A percentile compares a stretch with the other conserved stretches of the same genome.
Conservation (phyloP, 176 grass and related monocot species). For the Musa acuminata region DNA sequence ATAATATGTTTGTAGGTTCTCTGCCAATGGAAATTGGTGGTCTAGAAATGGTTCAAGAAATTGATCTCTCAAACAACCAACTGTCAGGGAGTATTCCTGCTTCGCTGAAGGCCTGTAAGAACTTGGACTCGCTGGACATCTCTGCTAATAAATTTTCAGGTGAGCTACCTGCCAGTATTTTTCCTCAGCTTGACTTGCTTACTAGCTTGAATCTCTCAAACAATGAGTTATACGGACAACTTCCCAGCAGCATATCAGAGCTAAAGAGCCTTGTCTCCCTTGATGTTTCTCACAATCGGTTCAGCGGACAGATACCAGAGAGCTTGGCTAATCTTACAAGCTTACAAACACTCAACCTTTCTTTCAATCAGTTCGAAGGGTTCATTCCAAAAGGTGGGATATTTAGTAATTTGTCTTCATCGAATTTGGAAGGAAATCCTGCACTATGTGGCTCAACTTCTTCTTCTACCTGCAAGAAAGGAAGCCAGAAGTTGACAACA, state of each 20-base stretch:
- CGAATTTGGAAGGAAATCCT: constrained; percentile 53
- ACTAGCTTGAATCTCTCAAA: constrained; percentile 60
- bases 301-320: constrained; percentile 44
- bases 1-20: constrained; percentile 39
- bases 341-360: constrained; percentile 53
- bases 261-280: constrained; percentile 41
- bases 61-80: constrained; percentile 66
- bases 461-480: constrained; percentile 33
- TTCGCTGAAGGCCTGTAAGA: constrained; percentile 58
- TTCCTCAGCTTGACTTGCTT: constrained; percentile 63
- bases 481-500: constrained; percentile 29
- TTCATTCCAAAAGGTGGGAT: constrained; percentile 47
- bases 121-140: constrained; percentile 59
- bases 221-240: constrained; percentile 54
- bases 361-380: constrained; percentile 50
- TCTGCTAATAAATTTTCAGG: constrained; percentile 54
- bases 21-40: constrained; percentile 54
- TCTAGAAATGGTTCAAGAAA: constrained; percentile 56
- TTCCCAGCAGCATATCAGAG: constrained; percentile 29
- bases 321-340: constrained; percentile 51
- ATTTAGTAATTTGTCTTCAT: constrained; percentile 42
- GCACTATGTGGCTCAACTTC: constrained; percentile 60
- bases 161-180: constrained; percentile 32
- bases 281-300: constrained; percentile 62
- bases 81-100: constrained; percentile 59